Base-by-base conservation (phyloP, 192 early-diverging fungal species). In the Dispira simplex region DNA sequence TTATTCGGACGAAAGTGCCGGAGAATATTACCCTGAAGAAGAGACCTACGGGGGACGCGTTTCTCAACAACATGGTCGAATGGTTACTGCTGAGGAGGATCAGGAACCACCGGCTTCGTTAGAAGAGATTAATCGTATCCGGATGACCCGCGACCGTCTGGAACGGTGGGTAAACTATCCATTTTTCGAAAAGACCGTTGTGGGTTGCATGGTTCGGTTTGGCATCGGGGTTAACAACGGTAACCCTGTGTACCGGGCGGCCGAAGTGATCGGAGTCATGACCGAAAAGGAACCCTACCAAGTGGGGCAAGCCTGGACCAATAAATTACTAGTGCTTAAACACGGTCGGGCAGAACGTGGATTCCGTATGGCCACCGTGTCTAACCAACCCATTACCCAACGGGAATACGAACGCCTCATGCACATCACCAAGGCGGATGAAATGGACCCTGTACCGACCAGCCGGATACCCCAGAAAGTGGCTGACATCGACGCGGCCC, bases 341-440 rank as follows among this genome's bases (percentile, higher is more conserved):
- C 87, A 88, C 66, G 90, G 89, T 27, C 77, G 82, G 44, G 70
- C 80, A 16, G 79, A 83, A 64, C 83, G 80, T 51, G 71, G 68
- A 21, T 90, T 86, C 66, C 79, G 80, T 10, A 90, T 90, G 83
- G 83, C 87, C 62, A 81, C 79, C 39, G 73, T 92, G 12, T 92
- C 90, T 2, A 92, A 92, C 63, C 68, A 71, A 56, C 65, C 79
- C 28, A 75, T 90, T 32, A 84, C 81, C 26, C 70, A 73, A 56
- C 73, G 81, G 28, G 87, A 89, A 65, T 82, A 79, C 58, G 67
- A 69, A 46, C 75, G 79, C 66, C 83, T 77, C 66, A 70, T 81
- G 21, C 68, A 69, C 2, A 77, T 75, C 4, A 60, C 82, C n/a
- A 75, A 75, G 57, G 63, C 63, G 26, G 78, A 82, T 11, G 68